A percentile compares a stretch with the other conserved stretches of the same genome.
These are phyloP conservation scores for Wickerhamiella azyma DNA, from an alignment of 805 yeast genomes.

Conservation along the genomic window DNA sequence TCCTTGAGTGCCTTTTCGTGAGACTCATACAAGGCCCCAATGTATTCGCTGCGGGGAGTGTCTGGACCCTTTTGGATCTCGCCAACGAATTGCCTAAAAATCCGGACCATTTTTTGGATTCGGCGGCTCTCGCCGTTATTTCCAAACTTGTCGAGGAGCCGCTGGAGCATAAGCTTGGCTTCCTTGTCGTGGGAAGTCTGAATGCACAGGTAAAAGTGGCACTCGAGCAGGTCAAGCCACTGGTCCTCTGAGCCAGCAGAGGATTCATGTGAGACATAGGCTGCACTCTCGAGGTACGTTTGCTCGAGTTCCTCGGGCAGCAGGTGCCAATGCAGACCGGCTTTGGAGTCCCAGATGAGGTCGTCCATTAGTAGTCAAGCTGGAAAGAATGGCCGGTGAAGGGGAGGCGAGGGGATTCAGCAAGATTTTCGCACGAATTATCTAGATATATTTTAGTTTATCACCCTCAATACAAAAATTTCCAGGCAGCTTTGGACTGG, in stretches of 20 bases:
- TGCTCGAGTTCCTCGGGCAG: slow-evolving; percentile 35
- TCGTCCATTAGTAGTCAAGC: neutral
- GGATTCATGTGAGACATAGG: slow-evolving; percentile 23
- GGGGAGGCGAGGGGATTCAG: too few species aligned
- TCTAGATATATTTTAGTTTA: too few species aligned
- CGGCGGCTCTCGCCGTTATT: slow-evolving; percentile 35
- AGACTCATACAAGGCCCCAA: slow-evolving; percentile 8
- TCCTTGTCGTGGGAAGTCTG: slow-evolving; percentile 51
- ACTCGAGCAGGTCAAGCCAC: slow-evolving; percentile 48
- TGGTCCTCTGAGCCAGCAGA: slow-evolving; percentile 23
- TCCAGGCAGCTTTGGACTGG: neutral
- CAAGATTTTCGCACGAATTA: too few species aligned
- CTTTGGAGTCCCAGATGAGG: slow-evolving; percentile 20
- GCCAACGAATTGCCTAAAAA: slow-evolving; percentile 27
- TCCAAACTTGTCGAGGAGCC: slow-evolving; percentile 55
- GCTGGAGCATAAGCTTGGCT: slow-evolving; percentile 53
- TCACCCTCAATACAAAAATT: too few species aligned
- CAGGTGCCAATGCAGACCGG: slow-evolving; percentile 38
- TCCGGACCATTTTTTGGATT: slow-evolving; percentile 21
- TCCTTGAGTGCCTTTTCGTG: neutral
- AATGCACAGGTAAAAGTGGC: slow-evolving; percentile 55
- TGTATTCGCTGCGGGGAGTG: slow-evolving; percentile 22
- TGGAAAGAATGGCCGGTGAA: too few species aligned
- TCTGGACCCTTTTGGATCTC: slow-evolving; percentile 40
- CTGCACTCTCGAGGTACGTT: slow-evolving; percentile 30